Conservation (phyloP, 2,329 filamentous ascomycete genomes). For the Fusarium algeriense region DNA sequence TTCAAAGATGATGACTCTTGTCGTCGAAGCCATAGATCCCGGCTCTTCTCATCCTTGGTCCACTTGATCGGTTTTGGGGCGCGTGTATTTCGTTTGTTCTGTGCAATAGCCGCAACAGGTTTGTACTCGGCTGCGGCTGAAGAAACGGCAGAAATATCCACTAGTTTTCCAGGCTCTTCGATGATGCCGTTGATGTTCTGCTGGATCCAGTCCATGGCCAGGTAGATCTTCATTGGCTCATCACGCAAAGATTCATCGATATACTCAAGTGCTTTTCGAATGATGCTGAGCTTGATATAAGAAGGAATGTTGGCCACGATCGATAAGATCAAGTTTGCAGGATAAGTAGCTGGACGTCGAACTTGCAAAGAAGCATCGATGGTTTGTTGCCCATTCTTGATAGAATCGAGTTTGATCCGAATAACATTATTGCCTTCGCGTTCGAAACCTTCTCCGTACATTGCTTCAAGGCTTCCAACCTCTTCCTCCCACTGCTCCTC, state of each 20-base stretch:
- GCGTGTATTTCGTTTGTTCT: constrained; percentile 53
- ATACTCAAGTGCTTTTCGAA: constrained; percentile 80
- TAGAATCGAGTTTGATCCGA: constrained; percentile 73
- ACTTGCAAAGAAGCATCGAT: constrained; percentile 73
- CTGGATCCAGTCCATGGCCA: constrained; percentile 91
- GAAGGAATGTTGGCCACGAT: constrained; percentile 81
- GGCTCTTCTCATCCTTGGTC: constrained; percentile 69
- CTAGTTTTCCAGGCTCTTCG: constrained; percentile 83
- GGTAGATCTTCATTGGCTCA: constrained; percentile 90
- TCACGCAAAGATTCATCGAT: constrained; percentile 78
- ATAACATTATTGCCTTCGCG: constrained; percentile 73
- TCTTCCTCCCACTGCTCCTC: constrained; percentile 87
- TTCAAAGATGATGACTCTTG: constrained; percentile 75
- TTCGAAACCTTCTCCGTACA: constrained; percentile 81
- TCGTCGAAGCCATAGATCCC: constrained; percentile 76
- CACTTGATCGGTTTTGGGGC: constrained; percentile 73
- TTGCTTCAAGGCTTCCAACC: constrained; percentile 83
- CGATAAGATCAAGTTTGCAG: constrained; percentile 75
- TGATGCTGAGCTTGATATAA: constrained; percentile 91
- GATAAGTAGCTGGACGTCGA: constrained; percentile 80
- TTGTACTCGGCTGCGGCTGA: constrained; percentile 72
- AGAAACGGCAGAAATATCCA: constrained; percentile 84
- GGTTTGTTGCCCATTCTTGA: constrained; percentile 63
- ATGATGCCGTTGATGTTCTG: constrained; percentile 85
- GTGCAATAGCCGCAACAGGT: constrained; percentile 45